Evolutionary conservation across 2,329 filamentous ascomycete genomes (phyloP), one percentile per base, ranked within the genome.

Genomic region (Phoma herbarum): DNA sequence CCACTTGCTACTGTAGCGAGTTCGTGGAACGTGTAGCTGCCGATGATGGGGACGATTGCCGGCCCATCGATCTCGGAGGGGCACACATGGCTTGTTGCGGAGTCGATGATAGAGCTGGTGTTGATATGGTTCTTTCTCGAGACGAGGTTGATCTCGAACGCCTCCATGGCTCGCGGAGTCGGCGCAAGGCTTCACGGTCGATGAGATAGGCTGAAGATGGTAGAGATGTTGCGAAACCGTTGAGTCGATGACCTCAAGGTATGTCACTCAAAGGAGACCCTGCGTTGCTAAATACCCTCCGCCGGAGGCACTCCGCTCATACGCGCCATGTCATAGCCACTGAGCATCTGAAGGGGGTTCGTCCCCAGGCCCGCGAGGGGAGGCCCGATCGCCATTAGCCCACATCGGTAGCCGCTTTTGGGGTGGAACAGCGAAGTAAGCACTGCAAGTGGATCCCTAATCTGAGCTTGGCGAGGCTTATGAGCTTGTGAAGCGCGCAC

Each of bases 1-100:
- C 66, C 70, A 12, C 66, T 51, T 6, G 72, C 52, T 20, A 72
- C 64, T 1, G 47, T 65, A n/a, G 70, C 63, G 39, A 73, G 62
- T 44, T 64, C 63, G 44, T 71, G 67, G 54, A 66, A 73, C 20
- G 66, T 69, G 33, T 69, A 60, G 28, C 54, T 50, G 20, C 70
- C 69, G 20, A 72, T 48, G 10, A 72, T 63, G 12, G 59, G 60
- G 6, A 67, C 45, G 6, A 72, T 70, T 0, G 45, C 16, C 7
- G 67, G 67, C 0, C 67, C 65, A 8, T 33, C 42, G 1, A 52
- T 52, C 39, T 66, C 59, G 18, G 48, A 28, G 1, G 68, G 68
- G 39, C 68, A 72, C 1, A 50, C 43, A 52, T 59, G 43, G n/a
- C 57, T 57, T 8, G 43, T 58, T 20, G 47, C 54, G 14, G 54